Evolutionary conservation across 352 stramenopile species (phyloP), one percentile per base, ranked within the genome.

Genomic region (Phytophthora kernoviae): DNA sequence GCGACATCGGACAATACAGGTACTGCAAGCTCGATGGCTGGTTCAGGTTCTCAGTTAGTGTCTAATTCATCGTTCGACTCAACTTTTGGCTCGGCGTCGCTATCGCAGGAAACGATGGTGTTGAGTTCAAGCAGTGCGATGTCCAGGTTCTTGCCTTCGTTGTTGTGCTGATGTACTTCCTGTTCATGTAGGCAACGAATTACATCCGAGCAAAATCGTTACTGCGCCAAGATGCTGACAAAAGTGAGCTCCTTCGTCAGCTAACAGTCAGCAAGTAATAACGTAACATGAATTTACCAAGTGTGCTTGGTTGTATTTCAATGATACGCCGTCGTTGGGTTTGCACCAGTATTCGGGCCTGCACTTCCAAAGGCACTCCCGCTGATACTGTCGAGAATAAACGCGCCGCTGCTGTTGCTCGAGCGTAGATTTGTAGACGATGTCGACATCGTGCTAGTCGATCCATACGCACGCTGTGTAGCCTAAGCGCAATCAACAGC

Each of bases 381-480:
- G 32, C 66, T 74, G 40, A 79, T 73, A n/a, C 59, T 76, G 53
- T 79, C 66, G 17, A 82, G 61, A 27, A 82, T 34, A 39, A 77
- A 82, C 15, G 73, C 73, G 9, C 73, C 73, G n/a, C 57, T 79
- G 44, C 48, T 74, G 55, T 82, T 82, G 58, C 73, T 82, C 8
- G 68, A 76, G 42, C 73, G 70, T 41, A 82, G 27, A 22, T 77
- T 77, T 47, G 56, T 32, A 42, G 65, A 64, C 7, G 69, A 55
- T 20, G 37, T 46, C 15, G 65, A 68, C 12, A 58, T 62, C 12
- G 54, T 58, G 43, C 46, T 75, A 11, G 58, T 60, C 9, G 62
- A 70, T 37, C 70, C 73, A n/a, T 82, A 82, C 26, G 46, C 70
- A 30, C 73, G 67, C 20, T 82, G 73, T 36, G 66, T 71, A 24